phyloP scores from a whole-genome alignment of 805 yeast species.

The Danielia reshetovae region DNA sequence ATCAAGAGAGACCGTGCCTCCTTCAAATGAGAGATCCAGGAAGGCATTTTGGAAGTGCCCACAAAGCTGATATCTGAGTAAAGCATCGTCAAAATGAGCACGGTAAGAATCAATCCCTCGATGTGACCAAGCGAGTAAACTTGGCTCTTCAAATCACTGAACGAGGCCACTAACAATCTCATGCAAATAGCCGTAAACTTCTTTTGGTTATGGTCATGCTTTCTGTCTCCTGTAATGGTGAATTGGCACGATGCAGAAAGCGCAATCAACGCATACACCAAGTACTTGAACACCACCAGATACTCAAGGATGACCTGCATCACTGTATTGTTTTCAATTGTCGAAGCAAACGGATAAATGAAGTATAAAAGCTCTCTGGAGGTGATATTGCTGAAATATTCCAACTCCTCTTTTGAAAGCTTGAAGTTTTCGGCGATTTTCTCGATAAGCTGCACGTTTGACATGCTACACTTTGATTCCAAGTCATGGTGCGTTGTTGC shows the following conservation, averaged over 20 bases:
- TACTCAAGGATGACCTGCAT: slow-evolving; percentile 17
- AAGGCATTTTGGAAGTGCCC: slow-evolving; percentile 11
- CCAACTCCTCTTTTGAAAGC: slow-evolving; percentile 11
- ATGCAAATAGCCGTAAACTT: slow-evolving; percentile 16
- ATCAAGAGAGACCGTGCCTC: slow-evolving; percentile 24
- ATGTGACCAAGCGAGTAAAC: slow-evolving; percentile 19
- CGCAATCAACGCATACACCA: slow-evolving; percentile 18
- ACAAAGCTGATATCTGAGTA: slow-evolving; percentile 19
- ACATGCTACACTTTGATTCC: neutral
- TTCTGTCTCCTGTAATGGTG: slow-evolving; percentile 7
- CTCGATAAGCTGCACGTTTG: slow-evolving; percentile 10
- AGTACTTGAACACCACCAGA: slow-evolving; percentile 15
- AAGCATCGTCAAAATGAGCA: slow-evolving; percentile 21
- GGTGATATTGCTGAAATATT: slow-evolving; percentile 10
- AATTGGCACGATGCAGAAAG: slow-evolving; percentile 14
- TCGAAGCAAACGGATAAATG: slow-evolving; percentile 13
- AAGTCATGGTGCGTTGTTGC: slow-evolving; percentile 4
- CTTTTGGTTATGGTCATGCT: slow-evolving; percentile 14
- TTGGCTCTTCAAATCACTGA: slow-evolving; percentile 14
- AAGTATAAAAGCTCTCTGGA: slow-evolving; percentile 10
- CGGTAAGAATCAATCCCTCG: slow-evolving; percentile 24
- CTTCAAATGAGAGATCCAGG: slow-evolving; percentile 24
- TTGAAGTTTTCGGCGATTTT: slow-evolving; percentile 11
- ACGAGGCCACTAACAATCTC: slow-evolving; percentile 16
- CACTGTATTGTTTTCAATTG: slow-evolving; percentile 12